A percentile compares a stretch with the other conserved stretches of the same genome.
These are phyloP conservation scores for Fusarium pseudograminearum DNA, from an alignment of 2,329 filamentous ascomycete species.

Conservation along the genomic window DNA sequence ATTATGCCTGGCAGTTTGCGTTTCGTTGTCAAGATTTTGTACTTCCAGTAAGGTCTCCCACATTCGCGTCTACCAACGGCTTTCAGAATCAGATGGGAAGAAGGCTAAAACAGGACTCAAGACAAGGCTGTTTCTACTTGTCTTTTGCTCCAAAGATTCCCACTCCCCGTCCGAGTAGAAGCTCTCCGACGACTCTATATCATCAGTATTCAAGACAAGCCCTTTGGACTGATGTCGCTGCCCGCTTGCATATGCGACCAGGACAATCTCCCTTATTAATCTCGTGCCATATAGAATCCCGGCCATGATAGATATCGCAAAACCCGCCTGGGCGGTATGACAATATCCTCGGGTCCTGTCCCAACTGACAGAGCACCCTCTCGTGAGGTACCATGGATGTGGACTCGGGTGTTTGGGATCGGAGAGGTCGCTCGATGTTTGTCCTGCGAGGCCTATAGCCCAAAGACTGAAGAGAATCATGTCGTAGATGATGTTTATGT, in stretches of 20 bases:
- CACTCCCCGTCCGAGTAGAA: constrained; percentile 21
- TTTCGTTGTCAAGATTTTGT: neutral
- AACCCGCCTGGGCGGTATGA: constrained; percentile 41
- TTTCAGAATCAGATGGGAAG: constrained; percentile 40
- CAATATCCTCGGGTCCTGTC: constrained; percentile 29
- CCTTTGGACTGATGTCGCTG: constrained; percentile 5
- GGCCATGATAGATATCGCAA: constrained; percentile 39
- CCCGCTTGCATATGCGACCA: constrained; percentile 27
- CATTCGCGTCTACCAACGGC: neutral
- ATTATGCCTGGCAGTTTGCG: neutral
- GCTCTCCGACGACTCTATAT: constrained; percentile 6
- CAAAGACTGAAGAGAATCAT: constrained; percentile 47
- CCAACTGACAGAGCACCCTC: constrained; percentile 39
- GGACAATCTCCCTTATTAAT: constrained; percentile 22
- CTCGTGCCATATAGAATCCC: constrained; percentile 34
- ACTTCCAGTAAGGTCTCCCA: neutral
- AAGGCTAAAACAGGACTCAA: constrained; percentile 52
- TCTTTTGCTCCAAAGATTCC: neutral
- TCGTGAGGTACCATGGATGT: constrained; percentile 47
- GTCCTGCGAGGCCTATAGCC: constrained; percentile 41
- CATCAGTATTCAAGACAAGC: neutral
- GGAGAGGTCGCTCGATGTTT: constrained; percentile 44
- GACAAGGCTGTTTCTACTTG: constrained; percentile 22
- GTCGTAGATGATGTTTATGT: constrained; percentile 48
- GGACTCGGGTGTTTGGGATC: constrained; percentile 43